These are phyloP conservation scores for Fonsecaea pedrosoi DNA, from an alignment of 2,329 filamentous ascomycete species.

Conservation along the genomic window DNA sequence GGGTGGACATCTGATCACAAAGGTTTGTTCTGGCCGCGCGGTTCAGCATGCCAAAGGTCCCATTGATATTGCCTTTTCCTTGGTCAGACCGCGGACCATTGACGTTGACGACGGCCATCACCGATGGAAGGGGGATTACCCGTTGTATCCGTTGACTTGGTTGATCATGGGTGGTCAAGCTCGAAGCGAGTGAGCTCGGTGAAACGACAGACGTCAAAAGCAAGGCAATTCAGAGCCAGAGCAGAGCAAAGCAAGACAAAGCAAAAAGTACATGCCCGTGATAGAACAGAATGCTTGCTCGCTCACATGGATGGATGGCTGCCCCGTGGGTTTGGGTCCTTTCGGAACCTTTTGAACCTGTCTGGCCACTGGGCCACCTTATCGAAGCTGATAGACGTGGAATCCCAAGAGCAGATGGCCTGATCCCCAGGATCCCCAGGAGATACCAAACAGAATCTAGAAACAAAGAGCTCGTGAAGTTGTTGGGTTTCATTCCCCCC, in stretches of 20 bases:
- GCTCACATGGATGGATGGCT: background rate
- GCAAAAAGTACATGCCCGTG: constrained; percentile 4
- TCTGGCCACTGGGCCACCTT: background rate
- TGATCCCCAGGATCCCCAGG: background rate
- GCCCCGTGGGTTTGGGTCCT: background rate
- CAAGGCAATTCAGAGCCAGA: background rate
- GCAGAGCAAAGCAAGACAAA: no score
- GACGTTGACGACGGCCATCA: background rate
- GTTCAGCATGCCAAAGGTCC: constrained; percentile 5
- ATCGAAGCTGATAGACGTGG: background rate
- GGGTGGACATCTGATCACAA: constrained; percentile 8
- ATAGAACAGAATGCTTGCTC: background rate
- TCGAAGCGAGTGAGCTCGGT: constrained; percentile 9
- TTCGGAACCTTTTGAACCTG: background rate
- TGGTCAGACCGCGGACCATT: constrained; percentile 3
- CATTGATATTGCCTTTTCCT: background rate
- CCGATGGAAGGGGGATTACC: background rate
- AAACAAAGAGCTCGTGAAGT: background rate
- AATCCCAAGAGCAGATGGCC: background rate
- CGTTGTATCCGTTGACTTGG: constrained; percentile 1
- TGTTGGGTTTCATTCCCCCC: background rate
- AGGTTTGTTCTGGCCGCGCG: constrained; percentile 14
- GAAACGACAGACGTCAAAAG: constrained; percentile 5
- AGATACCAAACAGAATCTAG: background rate
- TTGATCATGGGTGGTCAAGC: background rate